Base-by-base conservation (phyloP, 2,329 filamentous ascomycete genomes). In the Ceratocystis cubensis region DNA sequence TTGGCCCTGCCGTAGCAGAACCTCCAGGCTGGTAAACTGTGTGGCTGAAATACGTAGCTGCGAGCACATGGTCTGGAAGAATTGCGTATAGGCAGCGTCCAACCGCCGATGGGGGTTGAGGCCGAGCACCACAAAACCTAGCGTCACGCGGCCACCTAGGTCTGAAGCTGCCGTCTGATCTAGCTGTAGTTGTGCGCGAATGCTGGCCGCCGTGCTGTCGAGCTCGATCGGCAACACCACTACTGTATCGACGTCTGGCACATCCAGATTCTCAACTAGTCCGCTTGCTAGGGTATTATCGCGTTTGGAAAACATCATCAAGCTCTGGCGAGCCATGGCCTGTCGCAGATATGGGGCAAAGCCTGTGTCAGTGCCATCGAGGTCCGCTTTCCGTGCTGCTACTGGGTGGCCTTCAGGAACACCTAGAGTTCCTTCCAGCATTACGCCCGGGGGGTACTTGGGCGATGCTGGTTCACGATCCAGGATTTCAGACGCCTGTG, bases 201-300 rank as follows among this genome's bases (percentile, higher is more conserved):
- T 82, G 65, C 91, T 88, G 2, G 85, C 85, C 10, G 56, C 64
- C 1, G 85, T 79, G 0, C 78, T 88, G 0, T 88, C 92, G 0
- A 89, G 87, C 71, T 91, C 85, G 17, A 95, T 86, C 0, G 90
- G 89, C 71, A 90, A 89, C 1, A 93, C 81, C 3, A 93, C 87
- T 17, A 90, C 83, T 0, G 86, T 84, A 17, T 84, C 85, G 70
- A 88, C 89, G 0, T 89, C 88, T 70, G 86, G 79, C 81, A 84
- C 88, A 64, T 85, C 76, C 25, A 94, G 78, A 0, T 85, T 87
- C 46, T 86, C 79, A 65, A 92, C 79, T 61, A 93, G 77, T 3
- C 20, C n/a, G 30, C 81, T 76, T 8, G 75, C 73, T 8, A 94
- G 76, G 10, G 85, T 88, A 1, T 82, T 84, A 63, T 84, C 80